Conservation (phyloP, 2,329 filamentous ascomycete species). For the Fusarium udum region DNA sequence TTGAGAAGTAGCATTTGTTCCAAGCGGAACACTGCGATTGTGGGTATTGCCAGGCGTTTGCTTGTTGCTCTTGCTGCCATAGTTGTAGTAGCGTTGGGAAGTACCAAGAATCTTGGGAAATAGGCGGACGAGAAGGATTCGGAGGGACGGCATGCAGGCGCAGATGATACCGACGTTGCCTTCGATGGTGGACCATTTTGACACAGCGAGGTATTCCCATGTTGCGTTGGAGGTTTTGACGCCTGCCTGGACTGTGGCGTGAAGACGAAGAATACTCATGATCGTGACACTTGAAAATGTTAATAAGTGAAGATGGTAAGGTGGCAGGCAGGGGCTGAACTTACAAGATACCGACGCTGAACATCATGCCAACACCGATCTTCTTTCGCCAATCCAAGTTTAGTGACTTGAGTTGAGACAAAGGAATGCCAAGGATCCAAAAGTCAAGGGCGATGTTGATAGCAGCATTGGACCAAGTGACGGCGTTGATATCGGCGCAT, state of each 20-base stretch:
- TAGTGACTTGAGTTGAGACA: slow-evolving; percentile 55
- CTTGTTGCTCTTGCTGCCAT: slow-evolving; percentile 29
- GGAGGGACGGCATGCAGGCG: slow-evolving; percentile 51
- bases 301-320: neutral
- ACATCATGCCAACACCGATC: slow-evolving; percentile 60
- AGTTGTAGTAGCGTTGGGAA: slow-evolving; percentile 45
- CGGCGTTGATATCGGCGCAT: slow-evolving; percentile 60
- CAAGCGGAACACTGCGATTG: slow-evolving; percentile 12
- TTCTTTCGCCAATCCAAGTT: slow-evolving; percentile 60
- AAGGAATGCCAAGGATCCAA: slow-evolving; percentile 61
- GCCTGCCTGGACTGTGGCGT: slow-evolving; percentile 46
- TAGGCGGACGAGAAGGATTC: slow-evolving; percentile 49
- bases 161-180: slow-evolving; percentile 53
- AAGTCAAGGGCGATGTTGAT: slow-evolving; percentile 63
- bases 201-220: slow-evolving; percentile 47
- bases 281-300: slow-evolving; percentile 46
- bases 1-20: slow-evolving; percentile 39
- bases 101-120: slow-evolving; percentile 50
- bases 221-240: slow-evolving; percentile 46
- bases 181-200: slow-evolving; percentile 51
- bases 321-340: slow-evolving; percentile 10
- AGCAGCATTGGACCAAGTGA: slow-evolving; percentile 62
- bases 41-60: slow-evolving; percentile 11
- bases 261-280: slow-evolving; percentile 51
- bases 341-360: slow-evolving; percentile 59